Base-by-base conservation (phyloP, 805 yeast species). In the Candida schatavii region DNA sequence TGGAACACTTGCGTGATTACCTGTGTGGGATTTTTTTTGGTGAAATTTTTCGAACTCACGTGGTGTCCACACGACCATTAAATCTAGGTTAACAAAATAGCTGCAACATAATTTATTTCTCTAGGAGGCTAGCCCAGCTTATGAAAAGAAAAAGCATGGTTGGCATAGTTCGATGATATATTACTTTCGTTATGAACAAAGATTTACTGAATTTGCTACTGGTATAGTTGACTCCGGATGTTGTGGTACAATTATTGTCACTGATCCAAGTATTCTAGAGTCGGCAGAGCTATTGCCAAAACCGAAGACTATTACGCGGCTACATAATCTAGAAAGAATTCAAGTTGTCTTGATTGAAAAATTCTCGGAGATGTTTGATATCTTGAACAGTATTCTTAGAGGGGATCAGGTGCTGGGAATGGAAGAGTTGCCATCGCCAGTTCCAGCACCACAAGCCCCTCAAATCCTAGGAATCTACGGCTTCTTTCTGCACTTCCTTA, bases 281-380 rank as follows among this genome's bases (percentile, higher is more conserved):
- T 31, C 35, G 11, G 11, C 19, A 7, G 15, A 14, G 11, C 27
- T 10, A 10, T 20, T 35, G 11, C 29, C 21, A 17, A n/a, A 17
- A 6, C 14, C 13, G 11, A 13, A 17, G 23, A 35, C 15, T 35
- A 29, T 45, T 7, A 41, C 32, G 14, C 19, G 19, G 9, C 23
- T 39, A 11, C 39, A 43, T 32, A 34, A 14, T 3, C 14, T 44
- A 10, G 38, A 21, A n/a, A 23, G 23, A 21, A 22, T 43, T 9
- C 32, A 41, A 13, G 44, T 46, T 15, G 36, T 34, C 15, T 37
- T 46, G 20, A 35, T 46, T 19, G 50, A 46, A 35, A 37, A 43
- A 3, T 27, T 42, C 5, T 22, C 20, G 10, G 50, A 47, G 27
- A 29, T 47, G n/a, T 31, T 17, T 6, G 30, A 36, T 18, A 13